Base-by-base conservation (phyloP, 495 filamentous ascomycete genomes). In the Ramalina intermedia region DNA sequence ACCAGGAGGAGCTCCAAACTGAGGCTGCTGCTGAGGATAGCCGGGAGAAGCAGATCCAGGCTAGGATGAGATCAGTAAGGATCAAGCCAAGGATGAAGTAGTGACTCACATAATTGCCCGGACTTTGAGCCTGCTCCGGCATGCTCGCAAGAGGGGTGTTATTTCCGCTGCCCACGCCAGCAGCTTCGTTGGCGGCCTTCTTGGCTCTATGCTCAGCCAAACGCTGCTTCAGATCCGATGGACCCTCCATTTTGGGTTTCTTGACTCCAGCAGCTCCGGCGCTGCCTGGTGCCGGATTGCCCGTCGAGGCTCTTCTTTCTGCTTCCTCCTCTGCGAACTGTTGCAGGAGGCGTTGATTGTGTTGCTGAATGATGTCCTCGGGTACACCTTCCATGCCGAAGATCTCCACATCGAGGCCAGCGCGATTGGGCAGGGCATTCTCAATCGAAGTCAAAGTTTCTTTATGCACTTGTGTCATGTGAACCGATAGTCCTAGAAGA, bases 391-490 rank as follows among this genome's bases (percentile, higher is more conserved):
- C 89, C 84, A 94, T 95, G 57, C 90, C 91, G 61, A 96, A 98
- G 56, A 98, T 96, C 64, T 98, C 91, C 41, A 94, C 75, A 40
- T 94, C 87, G 33, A 91, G 75, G 41, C 81, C 80, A 52, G 81
- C 74, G 37, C 93, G 80, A 56, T 87, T 88, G 0, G 81, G 78
- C 5, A 96, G 70, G 11, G 93, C 88, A 74, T 96, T 94, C 54
- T 94, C 90, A 49, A 98, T 88, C 27, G 74, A 74, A 1, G 76
- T 76, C 14, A 96, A 70, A 24, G 76, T 81, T 61, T 96, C 90
- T 61, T 98, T 98, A 68, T 98, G 91, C 20, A 98, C 91, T 62
- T 98, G 93, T 56, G 85, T 91, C 88, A 96, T 85, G 61, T 98
- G 91, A 23, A 96, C 93, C 18, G 80, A 82, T 42, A 98, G 75